phyloP scores from a whole-genome alignment of 768 basidiomycete species.

The Pleurotus salmoneostramineus region DNA sequence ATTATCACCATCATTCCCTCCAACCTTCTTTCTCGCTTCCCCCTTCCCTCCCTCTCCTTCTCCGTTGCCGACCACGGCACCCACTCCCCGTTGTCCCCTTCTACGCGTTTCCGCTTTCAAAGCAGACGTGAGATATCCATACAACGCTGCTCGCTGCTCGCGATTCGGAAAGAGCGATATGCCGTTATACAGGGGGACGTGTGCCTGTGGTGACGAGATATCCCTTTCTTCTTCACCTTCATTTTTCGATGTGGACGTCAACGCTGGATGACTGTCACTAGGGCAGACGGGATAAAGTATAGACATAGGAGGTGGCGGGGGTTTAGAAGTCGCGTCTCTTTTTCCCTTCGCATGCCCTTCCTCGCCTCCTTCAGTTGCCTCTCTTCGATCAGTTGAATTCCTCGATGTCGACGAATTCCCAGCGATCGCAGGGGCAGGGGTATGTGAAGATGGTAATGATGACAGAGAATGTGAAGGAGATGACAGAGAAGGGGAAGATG shows the following conservation, averaged over 20 bases:
- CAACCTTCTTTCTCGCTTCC: no score
- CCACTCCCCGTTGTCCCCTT: no score
- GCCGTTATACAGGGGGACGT: constrained; percentile 69
- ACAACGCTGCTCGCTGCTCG: constrained; percentile 57
- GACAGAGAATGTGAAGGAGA: no score
- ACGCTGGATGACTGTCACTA: background rate
- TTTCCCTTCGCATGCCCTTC: no score
- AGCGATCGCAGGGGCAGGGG: no score
- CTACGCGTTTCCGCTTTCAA: background rate
- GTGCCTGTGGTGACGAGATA: constrained; percentile 21
- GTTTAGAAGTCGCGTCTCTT: background rate
- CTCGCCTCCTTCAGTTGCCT: no score
- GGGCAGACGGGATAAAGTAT: constrained; percentile 17
- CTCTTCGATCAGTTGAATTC: no score
- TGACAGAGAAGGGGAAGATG: no score
- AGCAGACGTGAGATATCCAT: constrained; percentile 35
- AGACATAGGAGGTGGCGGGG: constrained; percentile 24
- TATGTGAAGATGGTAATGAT: no score
- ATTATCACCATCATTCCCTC: background rate
- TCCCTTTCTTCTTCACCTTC: background rate
- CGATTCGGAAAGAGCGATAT: constrained; percentile 58
- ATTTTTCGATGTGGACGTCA: constrained; percentile 3
- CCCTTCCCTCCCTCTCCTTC: no score
- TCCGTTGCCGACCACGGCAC: no score
- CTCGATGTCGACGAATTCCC: no score